Evolutionary conservation across 129 eudicot genomes (phyloP).

Genomic region (Pseudognaphalium luteoalbum): DNA sequence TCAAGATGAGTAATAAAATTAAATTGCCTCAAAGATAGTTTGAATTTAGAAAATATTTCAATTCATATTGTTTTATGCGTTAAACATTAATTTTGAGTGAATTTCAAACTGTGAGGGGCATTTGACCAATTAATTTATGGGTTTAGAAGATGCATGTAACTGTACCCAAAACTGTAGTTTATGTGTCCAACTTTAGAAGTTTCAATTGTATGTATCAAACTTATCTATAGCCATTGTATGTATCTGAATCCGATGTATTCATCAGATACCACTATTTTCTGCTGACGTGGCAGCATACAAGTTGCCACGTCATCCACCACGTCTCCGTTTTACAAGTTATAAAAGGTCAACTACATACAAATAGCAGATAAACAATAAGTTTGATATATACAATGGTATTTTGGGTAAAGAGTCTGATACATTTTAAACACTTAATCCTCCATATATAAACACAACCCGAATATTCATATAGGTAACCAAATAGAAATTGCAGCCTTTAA

Average conservation of each 20-base stretch:
- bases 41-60: not conserved
- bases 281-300: no score
- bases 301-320: no score
- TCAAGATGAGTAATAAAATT: not conserved
- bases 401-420: not conserved
- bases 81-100: not conserved
- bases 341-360: not conserved
- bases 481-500: slow-evolving; percentile 3
- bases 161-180: not conserved
- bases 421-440: not conserved
- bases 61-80: not conserved
- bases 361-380: not conserved
- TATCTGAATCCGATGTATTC: not conserved
- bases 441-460: not conserved
- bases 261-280: no score
- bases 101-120: not conserved
- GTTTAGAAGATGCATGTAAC: no score
- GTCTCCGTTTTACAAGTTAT: not conserved
- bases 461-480: not conserved
- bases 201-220: not conserved
- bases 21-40: not conserved
- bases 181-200: not conserved
- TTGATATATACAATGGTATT: not conserved
- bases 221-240: not conserved
- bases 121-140: not conserved